These are phyloP conservation scores for Vicia villosa DNA, from an alignment of 306 rosid species.

Conservation along the genomic window DNA sequence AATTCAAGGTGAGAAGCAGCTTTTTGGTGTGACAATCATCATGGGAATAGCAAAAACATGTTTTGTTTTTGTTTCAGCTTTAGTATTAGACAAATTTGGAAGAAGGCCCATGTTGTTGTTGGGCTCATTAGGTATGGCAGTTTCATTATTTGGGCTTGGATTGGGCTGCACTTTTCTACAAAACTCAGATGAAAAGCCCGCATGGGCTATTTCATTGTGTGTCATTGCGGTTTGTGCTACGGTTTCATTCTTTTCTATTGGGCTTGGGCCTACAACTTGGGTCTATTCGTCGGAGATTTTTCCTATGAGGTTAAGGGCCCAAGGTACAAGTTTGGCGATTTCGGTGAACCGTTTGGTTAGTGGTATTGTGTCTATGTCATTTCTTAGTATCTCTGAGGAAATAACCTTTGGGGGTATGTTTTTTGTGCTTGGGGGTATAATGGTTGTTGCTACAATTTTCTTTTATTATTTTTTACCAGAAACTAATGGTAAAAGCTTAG, in stretches of 20 bases:
- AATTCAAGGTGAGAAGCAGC: slow-evolving; percentile 49
- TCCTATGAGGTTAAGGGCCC: slow-evolving; percentile 72
- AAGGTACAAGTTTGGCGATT: slow-evolving; percentile 65
- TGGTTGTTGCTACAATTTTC: slow-evolving; percentile 59
- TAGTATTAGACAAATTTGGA: slow-evolving; percentile 64
- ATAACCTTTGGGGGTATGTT: slow-evolving; percentile 78
- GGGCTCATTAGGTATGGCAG: slow-evolving; percentile 66
- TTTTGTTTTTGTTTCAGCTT: slow-evolving; percentile 64
- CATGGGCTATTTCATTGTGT: slow-evolving; percentile 59
- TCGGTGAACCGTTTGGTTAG: slow-evolving; percentile 80
- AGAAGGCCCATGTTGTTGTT: slow-evolving; percentile 73
- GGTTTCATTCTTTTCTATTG: slow-evolving; percentile 78
- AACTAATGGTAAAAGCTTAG: slow-evolving; percentile 81
- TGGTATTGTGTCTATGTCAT: slow-evolving; percentile 70
- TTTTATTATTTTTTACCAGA: slow-evolving; percentile 69
- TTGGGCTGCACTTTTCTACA: slow-evolving; percentile 61
- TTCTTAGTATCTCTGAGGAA: slow-evolving; percentile 55
- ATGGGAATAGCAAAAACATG: slow-evolving; percentile 69
- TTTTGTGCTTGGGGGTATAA: slow-evolving; percentile 57
- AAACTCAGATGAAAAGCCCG: slow-evolving; percentile 37
- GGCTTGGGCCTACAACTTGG: slow-evolving; percentile 91
- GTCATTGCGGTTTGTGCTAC: slow-evolving; percentile 60
- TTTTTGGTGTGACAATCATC: slow-evolving; percentile 63
- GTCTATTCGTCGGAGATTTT: slow-evolving; percentile 81
- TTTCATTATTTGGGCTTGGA: slow-evolving; percentile 57